Evolutionary conservation across 2,329 filamentous ascomycete species (phyloP).

Genomic region (Microcyclosporella mali): DNA sequence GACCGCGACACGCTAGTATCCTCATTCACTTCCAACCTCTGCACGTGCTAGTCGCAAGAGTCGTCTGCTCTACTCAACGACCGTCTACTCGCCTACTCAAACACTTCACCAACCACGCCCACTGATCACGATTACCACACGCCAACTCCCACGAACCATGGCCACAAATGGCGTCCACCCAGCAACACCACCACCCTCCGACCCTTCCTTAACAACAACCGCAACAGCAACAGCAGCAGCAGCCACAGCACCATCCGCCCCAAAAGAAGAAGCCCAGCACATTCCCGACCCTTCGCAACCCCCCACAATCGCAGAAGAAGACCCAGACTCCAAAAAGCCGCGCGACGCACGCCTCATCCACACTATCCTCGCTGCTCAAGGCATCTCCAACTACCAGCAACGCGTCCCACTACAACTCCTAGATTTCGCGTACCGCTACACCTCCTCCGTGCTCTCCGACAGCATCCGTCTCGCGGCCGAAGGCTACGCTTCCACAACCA

Average conservation of each 20-base stretch:
- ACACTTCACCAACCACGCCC: neutral
- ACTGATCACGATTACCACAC: no score
- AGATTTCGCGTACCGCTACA: constrained; percentile 82
- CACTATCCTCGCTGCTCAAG: constrained; percentile 70
- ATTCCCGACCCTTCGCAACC: constrained; percentile 24
- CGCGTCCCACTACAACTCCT: constrained; percentile 76
- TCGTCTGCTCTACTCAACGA: neutral
- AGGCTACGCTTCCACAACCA: constrained; percentile 50
- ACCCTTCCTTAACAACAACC: constrained; percentile 18
- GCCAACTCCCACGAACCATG: constrained; percentile 9
- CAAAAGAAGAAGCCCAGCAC: constrained; percentile 9
- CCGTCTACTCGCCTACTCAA: neutral
- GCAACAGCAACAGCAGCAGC: no score
- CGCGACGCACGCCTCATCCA: constrained; percentile 75
- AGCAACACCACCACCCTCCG: constrained; percentile 26
- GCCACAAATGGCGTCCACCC: constrained; percentile 24
- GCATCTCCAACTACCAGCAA: constrained; percentile 72
- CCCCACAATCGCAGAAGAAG: constrained; percentile 30
- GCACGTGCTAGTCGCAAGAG: neutral
- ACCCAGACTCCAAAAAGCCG: constrained; percentile 49
- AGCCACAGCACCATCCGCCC: no score
- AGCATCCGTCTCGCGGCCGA: constrained; percentile 63
- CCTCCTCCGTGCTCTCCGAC: constrained; percentile 63
- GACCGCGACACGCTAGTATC: no score
- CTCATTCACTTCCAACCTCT: neutral